Base-by-base conservation (phyloP, 148 eudicot species). In the Rhododendron henanense region DNA sequence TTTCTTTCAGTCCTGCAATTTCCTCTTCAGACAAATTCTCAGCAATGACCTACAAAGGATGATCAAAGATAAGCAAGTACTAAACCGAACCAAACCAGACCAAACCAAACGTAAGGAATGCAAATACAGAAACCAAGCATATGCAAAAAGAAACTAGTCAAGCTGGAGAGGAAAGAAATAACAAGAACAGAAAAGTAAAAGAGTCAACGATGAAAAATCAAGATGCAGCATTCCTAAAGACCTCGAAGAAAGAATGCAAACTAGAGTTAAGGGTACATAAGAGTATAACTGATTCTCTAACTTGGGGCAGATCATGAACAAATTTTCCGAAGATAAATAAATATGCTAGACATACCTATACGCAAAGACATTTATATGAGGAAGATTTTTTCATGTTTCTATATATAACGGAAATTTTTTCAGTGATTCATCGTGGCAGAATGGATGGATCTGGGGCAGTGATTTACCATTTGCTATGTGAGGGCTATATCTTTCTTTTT, bases 1-100 rank as follows among this genome's bases (percentile, higher is more conserved):
- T 92, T 80, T 93, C 90, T 90, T 93, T 93, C 23, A 93, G 85
- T 37, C 98, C 98, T 33, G 92, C 98, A 84, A 94, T 94, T 89
- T 94, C 94, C 86, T 94, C 98, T 85, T 92, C 96, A 25, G 98
- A 94, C 78, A 94, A 90, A 84, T 89, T 91, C 85, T 93, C 94
- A 14, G 96, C 96, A 90, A 94, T 94, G 31, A 92, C 92, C 98
- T 94, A 87, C n/a, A 90, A 78, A 83, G 19, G 47, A 75, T 41
- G 57, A 35, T 8, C 76, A 75, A 57, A 82, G 45, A 79, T 71
- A 33, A 28, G 63, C 67, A 37, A 35, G 53, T 37, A 39, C 53
- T 35, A 69, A 55, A 18, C 37, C 25, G 59, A 77, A 50, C 61
- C 37, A 71, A 76, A 7, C 48, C 41, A 4, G 5, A 41, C 45